These are phyloP conservation scores for Diutina sp. DNA, from an alignment of 1,139 yeast species.

Conservation along the genomic window DNA sequence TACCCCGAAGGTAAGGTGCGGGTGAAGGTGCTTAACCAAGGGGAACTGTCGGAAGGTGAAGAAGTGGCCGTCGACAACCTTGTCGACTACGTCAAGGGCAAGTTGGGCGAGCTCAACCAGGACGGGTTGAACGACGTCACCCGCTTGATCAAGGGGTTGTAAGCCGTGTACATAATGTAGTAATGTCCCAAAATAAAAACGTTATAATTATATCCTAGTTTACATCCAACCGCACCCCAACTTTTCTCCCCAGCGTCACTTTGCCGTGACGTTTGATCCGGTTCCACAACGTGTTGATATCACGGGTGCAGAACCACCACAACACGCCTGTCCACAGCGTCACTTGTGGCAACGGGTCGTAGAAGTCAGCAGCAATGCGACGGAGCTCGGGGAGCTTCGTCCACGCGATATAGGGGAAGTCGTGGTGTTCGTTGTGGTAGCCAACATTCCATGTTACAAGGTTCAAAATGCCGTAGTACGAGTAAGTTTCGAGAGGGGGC, in stretches of 20 bases:
- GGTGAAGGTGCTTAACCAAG: conserved; percentile 80
- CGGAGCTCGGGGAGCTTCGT: conserved; percentile 57
- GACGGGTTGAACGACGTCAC: background rate
- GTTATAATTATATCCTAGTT: background rate
- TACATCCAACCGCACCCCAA: conserved; percentile 1
- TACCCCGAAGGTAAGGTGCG: conserved; percentile 68
- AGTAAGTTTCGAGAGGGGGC: conserved; percentile 68
- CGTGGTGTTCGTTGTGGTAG: conserved; percentile 89
- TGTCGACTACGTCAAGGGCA: conserved; percentile 39
- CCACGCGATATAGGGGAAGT: conserved; percentile 92
- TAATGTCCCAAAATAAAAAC: background rate
- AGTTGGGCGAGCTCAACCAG: conserved; percentile 19
- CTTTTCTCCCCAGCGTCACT: conserved; percentile 12
- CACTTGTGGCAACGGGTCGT: conserved; percentile 69
- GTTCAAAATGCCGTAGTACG: conserved; percentile 77
- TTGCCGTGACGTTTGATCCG: conserved; percentile 57
- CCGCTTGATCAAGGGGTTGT: background rate
- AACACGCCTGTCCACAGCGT: conserved; percentile 52
- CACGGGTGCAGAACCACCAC: conserved; percentile 56
- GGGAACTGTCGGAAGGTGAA: conserved; percentile 82
- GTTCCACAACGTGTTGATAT: conserved; percentile 61
- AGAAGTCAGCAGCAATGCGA: conserved; percentile 65
- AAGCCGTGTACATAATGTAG: background rate
- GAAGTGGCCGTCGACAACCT: conserved; percentile 50
- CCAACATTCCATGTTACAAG: conserved; percentile 84